These are phyloP conservation scores for Hygrophorus russula DNA, from an alignment of 768 basidiomycete genomes.

Conservation along the genomic window DNA sequence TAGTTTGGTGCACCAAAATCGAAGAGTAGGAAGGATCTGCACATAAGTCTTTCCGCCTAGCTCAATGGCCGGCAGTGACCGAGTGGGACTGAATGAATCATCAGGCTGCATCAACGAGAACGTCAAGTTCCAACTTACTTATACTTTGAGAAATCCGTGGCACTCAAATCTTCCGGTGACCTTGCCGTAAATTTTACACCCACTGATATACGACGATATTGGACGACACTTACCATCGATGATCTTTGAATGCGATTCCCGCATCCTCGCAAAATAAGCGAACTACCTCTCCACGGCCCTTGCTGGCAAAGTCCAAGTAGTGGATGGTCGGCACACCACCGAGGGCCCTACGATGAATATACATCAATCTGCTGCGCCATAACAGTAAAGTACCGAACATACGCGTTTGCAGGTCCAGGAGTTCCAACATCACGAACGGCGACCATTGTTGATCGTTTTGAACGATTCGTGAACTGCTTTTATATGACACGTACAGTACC, in stretches of 20 bases:
- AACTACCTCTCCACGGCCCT: not conserved
- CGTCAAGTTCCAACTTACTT: not conserved
- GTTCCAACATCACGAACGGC: not conserved
- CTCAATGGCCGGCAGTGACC: not conserved
- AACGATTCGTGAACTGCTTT: too few species aligned
- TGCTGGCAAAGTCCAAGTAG: not conserved
- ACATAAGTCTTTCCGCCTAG: not conserved
- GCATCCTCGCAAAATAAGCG: not conserved
- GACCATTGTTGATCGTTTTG: not conserved
- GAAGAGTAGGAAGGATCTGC: not conserved
- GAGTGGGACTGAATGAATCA: not conserved
- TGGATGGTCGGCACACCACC: not conserved
- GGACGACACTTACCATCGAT: not conserved
- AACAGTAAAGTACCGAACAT: not conserved
- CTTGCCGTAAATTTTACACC: not conserved
- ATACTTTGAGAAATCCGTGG: not conserved
- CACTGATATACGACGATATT: not conserved
- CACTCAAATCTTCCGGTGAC: not conserved
- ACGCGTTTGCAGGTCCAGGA: not conserved
- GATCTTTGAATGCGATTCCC: not conserved
- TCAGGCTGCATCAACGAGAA: not conserved
- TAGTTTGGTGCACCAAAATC: not conserved
- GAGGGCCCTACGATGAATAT: not conserved
- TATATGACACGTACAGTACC: too few species aligned
- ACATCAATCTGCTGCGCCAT: not conserved